Percentiles rank a stretch among this genome's conserved stretches.
Evolutionary conservation across 345 rosid species (phyloP).

Genomic region (Eucalyptus camaldulensis): DNA sequence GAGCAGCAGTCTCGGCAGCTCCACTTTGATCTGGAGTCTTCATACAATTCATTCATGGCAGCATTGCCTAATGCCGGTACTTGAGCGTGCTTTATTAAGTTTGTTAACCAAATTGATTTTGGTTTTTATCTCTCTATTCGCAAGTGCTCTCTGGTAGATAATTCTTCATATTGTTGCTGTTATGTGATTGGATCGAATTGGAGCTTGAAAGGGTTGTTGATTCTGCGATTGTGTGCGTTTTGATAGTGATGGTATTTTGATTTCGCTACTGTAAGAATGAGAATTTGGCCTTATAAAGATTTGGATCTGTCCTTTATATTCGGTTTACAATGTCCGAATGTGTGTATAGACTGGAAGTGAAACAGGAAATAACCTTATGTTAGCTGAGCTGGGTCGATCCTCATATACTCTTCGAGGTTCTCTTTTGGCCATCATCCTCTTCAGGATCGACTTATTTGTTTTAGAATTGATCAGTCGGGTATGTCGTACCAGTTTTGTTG

Average conservation of each 20-base stretch:
- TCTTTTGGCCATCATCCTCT: neutral
- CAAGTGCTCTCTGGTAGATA: neutral
- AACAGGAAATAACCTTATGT: neutral
- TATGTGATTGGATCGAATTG: neutral
- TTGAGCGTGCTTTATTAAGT: conserved; percentile 5
- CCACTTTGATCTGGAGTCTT: conserved; percentile 88
- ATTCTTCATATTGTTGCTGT: neutral
- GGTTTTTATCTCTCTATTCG: neutral
- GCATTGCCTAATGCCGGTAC: conserved; percentile 83
- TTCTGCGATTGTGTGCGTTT: neutral
- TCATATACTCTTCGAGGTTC: neutral
- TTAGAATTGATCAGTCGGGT: neutral
- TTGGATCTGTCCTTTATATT: neutral
- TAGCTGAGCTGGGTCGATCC: neutral
- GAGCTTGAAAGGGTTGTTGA: neutral
- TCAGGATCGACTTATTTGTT: neutral
- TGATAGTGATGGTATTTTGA: neutral
- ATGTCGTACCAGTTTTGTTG: neutral
- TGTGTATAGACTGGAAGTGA: neutral
- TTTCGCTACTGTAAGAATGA: neutral
- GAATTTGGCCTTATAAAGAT: neutral
- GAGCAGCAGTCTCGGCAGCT: conserved; percentile 96
- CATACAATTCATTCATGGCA: conserved; percentile 96
- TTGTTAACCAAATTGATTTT: neutral
- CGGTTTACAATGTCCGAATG: neutral